Conservation (phyloP, 1,284 basidiomycete species). For the Hymenochaete sp. region DNA sequence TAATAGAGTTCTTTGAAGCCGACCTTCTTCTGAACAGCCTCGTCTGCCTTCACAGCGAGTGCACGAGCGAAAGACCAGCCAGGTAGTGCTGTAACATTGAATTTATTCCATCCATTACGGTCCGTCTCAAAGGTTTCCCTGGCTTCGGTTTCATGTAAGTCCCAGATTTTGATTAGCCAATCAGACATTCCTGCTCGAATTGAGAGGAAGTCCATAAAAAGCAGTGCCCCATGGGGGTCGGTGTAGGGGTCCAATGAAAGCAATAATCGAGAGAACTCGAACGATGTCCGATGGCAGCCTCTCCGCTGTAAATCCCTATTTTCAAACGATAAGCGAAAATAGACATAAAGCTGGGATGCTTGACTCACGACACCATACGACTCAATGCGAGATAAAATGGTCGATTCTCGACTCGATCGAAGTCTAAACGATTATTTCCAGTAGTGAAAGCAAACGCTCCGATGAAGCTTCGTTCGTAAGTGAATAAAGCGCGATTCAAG, state of each 20-base stretch:
- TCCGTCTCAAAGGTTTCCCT: no score
- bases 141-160: constrained; percentile 32
- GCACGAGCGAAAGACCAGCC: constrained; percentile 78
- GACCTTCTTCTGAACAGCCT: constrained; percentile 44
- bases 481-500: constrained; percentile 79
- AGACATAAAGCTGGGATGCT: background rate
- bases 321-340: background rate
- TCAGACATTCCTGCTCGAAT: constrained; percentile 70
- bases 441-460: constrained; percentile 76
- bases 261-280: constrained; percentile 80
- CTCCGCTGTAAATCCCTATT: constrained; percentile 72
- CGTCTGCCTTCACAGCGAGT: constrained; percentile 54
- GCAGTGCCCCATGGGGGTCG: constrained; percentile 77
- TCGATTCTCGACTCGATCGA: constrained; percentile 78
- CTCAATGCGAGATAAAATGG: constrained; percentile 78
- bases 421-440: constrained; percentile 78
- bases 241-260: constrained; percentile 73
- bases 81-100: constrained; percentile 58
- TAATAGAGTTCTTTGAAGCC: constrained; percentile 20
- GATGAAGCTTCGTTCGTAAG: constrained; percentile 81
- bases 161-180: constrained; percentile 71
- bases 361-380: constrained; percentile 61
- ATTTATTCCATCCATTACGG: constrained; percentile 27
- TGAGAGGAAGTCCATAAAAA: constrained; percentile 82
- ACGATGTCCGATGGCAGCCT: constrained; percentile 80